Evolutionary conservation across 2,329 filamentous ascomycete genomes (phyloP).

Genomic region (Talaromyces sp.): DNA sequence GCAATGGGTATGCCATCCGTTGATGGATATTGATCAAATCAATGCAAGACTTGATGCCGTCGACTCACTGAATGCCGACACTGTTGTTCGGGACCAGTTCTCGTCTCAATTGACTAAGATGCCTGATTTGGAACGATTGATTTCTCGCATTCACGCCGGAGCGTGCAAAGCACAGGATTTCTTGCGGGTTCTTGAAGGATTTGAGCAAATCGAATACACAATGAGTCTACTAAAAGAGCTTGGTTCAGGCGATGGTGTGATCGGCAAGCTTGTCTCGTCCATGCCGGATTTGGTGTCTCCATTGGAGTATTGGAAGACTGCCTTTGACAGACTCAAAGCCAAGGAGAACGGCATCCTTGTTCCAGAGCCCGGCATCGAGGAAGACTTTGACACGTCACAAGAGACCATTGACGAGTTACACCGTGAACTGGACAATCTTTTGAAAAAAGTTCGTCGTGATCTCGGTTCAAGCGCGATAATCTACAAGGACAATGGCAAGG

Average conservation of each 20-base stretch:
- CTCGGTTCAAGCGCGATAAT: constrained; percentile 69
- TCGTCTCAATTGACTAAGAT: constrained; percentile 82
- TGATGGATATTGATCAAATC: constrained; percentile 81
- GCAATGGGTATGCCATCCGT: constrained; percentile 94
- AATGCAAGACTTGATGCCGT: constrained; percentile 93
- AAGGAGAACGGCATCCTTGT: constrained; percentile 76
- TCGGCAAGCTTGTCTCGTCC: constrained; percentile 72
- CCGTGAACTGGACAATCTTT: constrained; percentile 62
- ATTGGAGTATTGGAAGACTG: constrained; percentile 80
- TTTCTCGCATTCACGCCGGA: constrained; percentile 89
- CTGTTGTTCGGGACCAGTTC: constrained; percentile 76
- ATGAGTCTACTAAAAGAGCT: constrained; percentile 72
- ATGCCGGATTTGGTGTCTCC: constrained; percentile 80
- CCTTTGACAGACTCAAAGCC: constrained; percentile 79
- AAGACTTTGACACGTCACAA: constrained; percentile 83
- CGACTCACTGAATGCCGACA: constrained; percentile 82
- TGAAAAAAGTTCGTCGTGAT: constrained; percentile 66
- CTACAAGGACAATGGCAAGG: constrained; percentile 85
- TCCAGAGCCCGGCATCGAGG: constrained; percentile 79
- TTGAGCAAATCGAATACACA: constrained; percentile 95
- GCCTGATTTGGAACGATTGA: constrained; percentile 88
- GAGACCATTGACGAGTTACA: constrained; percentile 72
- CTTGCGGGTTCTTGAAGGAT: constrained; percentile 86
- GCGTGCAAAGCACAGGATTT: constrained; percentile 91
- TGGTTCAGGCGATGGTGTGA: constrained; percentile 72